These are phyloP conservation scores for Aphanocladium album DNA, from an alignment of 2,329 filamentous ascomycete genomes.

Conservation along the genomic window DNA sequence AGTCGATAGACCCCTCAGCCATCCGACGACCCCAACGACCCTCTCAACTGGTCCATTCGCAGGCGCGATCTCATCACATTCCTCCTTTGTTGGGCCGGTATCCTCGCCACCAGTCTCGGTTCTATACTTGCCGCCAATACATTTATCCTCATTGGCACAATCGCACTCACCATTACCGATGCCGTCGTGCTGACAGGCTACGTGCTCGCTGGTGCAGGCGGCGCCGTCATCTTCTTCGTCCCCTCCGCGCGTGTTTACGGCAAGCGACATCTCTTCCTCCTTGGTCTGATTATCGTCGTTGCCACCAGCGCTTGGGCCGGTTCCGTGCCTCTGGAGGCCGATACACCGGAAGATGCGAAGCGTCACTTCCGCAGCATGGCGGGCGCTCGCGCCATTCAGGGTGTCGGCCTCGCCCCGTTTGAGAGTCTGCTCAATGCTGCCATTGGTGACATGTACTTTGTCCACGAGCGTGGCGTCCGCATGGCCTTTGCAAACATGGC, in stretches of 20 bases:
- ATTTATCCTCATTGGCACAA: constrained; percentile 66
- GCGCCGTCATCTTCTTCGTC: constrained; percentile 79
- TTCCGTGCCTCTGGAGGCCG: constrained; percentile 34
- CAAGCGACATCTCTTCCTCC: constrained; percentile 80
- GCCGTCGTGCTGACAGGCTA: constrained; percentile 83
- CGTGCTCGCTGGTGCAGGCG: constrained; percentile 75
- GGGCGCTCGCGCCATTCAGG: constrained; percentile 78
- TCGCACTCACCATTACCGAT: constrained; percentile 61
- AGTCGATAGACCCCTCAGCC: constrained; percentile 65
- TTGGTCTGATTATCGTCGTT: constrained; percentile 71
- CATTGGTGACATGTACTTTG: constrained; percentile 86
- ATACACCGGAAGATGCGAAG: neutral
- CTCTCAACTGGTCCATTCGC: constrained; percentile 80
- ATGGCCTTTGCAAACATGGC: constrained; percentile 73
- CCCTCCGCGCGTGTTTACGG: constrained; percentile 87
- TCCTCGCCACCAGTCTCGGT: constrained; percentile 79
- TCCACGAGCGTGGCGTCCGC: constrained; percentile 75
- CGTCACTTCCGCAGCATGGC: constrained; percentile 63
- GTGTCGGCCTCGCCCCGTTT: constrained; percentile 80
- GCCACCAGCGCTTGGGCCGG: constrained; percentile 75
- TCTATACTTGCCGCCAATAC: constrained; percentile 88
- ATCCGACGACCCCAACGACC: constrained; percentile 85
- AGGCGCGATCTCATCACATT: constrained; percentile 75
- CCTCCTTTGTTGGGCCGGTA: constrained; percentile 71
- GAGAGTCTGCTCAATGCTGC: constrained; percentile 85